Evolutionary conservation across 169 alveolate species (phyloP).

Genomic region (Plasmodium berghei): DNA sequence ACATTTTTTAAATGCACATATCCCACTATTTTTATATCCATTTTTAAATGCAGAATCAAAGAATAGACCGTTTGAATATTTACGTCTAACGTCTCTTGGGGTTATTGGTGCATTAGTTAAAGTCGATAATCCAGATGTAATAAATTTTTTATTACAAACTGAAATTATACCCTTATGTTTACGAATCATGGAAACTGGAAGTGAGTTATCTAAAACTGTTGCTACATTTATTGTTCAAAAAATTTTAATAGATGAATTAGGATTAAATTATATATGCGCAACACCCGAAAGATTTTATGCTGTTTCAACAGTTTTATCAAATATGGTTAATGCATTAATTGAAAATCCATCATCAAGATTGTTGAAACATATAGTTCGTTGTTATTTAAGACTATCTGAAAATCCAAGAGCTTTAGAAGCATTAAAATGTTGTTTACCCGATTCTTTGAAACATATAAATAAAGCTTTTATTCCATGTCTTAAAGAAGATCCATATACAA

Average conservation of each 20-base stretch:
- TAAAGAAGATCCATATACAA: conserved; percentile 86
- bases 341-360: conserved; percentile 95
- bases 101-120: conserved; percentile 99
- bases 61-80: conserved; percentile 97
- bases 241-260: conserved; percentile 96
- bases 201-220: conserved; percentile 97
- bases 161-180: conserved; percentile 99
- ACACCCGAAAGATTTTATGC: conserved; percentile 99
- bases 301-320: conserved; percentile 94
- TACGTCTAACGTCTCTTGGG: conserved; percentile 98
- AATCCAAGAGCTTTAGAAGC: conserved; percentile 94
- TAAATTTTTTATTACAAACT: conserved; percentile 94
- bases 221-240: conserved; percentile 99
- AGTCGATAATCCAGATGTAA: conserved; percentile 98
- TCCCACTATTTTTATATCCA: conserved; percentile 98
- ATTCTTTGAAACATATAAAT: conserved; percentile 80
- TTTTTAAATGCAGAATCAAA: conserved; percentile 96
- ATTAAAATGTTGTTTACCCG: conserved; percentile 88
- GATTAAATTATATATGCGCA: conserved; percentile 96
- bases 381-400: conserved; percentile 97
- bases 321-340: conserved; percentile 92
- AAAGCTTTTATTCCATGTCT: conserved; percentile 86
- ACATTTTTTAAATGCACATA: conserved; percentile 96
- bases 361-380: conserved; percentile 95
- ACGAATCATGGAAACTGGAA: conserved; percentile 99